These are phyloP conservation scores for Licmophora abbreviata DNA, from an alignment of 108 stramenopile species.

Conservation along the genomic window DNA sequence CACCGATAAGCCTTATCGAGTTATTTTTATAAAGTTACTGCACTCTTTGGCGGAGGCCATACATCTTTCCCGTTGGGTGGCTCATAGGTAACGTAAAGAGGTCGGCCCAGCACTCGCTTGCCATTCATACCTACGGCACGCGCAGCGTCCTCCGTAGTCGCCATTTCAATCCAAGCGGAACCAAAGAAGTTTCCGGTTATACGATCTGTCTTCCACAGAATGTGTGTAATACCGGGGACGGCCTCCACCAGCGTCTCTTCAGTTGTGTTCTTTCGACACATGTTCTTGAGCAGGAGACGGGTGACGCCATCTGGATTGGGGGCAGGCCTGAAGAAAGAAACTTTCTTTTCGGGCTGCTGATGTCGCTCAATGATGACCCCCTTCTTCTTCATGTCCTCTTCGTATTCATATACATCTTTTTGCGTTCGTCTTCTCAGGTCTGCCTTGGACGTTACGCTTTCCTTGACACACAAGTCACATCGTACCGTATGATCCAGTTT, in stretches of 20 bases:
- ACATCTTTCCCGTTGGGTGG: slow-evolving; percentile 45
- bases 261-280: slow-evolving; percentile 43
- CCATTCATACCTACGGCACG: slow-evolving; percentile 36
- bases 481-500: slow-evolving; percentile 35
- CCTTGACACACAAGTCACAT: slow-evolving; percentile 59
- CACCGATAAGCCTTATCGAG: too few species aligned
- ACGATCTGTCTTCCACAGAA: slow-evolving; percentile 27
- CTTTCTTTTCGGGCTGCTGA: neutral
- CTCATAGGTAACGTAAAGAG: slow-evolving; percentile 36
- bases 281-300: slow-evolving; percentile 42
- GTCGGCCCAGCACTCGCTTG: slow-evolving; percentile 33
- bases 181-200: slow-evolving; percentile 34
- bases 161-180: slow-evolving; percentile 60
- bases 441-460: slow-evolving; percentile 41
- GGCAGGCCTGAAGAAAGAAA: neutral
- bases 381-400: slow-evolving; percentile 29
- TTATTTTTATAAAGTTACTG: too few species aligned
- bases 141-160: slow-evolving; percentile 50
- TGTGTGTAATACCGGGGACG: slow-evolving; percentile 49
- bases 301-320: slow-evolving; percentile 52
- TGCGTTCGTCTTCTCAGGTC: slow-evolving; percentile 34
- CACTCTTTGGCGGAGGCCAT: slow-evolving; percentile 64
- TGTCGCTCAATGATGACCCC: slow-evolving; percentile 22
- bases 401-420: slow-evolving; percentile 39
- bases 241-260: slow-evolving; percentile 23